Base-by-base conservation (phyloP, 371 early-diverging fungal genomes). In the Mucor irregularis region DNA sequence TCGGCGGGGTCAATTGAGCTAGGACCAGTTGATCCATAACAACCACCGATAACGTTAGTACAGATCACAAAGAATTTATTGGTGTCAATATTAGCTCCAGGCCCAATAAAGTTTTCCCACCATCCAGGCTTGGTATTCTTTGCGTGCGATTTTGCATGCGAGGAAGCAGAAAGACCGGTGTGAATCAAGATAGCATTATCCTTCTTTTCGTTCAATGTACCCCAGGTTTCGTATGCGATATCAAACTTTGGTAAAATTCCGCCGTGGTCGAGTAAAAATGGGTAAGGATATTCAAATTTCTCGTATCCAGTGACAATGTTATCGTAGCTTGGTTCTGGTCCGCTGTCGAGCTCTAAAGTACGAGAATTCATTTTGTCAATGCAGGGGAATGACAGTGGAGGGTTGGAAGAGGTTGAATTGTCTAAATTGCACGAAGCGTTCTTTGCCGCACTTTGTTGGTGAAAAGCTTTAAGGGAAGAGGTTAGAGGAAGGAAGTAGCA, bases 91-190 rank as follows among this genome's bases (percentile, higher is more conserved):
- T 89, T 80, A 22, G 78, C 58, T 6, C 92, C 92, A 9, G 92
- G 89, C 0, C 93, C 97, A 49, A 97, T 97, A 60, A 97, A 97
- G 62, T 88, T 86, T 64, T 97, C 96, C 98, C 98, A 97, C 98
- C 98, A 97, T 22, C 98, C 98, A 3, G 90, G 85, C 13, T 81
- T 77, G n/a, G 59, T 66, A 68, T 96, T 94, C 22, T 76, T 77
- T 21, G 70, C 78, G 51, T 91, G 90, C 44, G 91, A 90, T 57
- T 84, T 88, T 30, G 93, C 93, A 51, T 93, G 93, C 4, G 88
- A 88, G 43, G 87, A 88, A 14, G 86, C 92, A 11, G 91, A 91
- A 26, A 92, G 76, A 22, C 98, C 94, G 17, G 93, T 94, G 66
- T 92, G 92, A 33, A 93, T 79, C 51, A 93, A 69, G 47, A 93